Evolutionary conservation across 805 yeast genomes (phyloP), one percentile per base, ranked within the genome.

Genomic region (Candida manassasensis): DNA sequence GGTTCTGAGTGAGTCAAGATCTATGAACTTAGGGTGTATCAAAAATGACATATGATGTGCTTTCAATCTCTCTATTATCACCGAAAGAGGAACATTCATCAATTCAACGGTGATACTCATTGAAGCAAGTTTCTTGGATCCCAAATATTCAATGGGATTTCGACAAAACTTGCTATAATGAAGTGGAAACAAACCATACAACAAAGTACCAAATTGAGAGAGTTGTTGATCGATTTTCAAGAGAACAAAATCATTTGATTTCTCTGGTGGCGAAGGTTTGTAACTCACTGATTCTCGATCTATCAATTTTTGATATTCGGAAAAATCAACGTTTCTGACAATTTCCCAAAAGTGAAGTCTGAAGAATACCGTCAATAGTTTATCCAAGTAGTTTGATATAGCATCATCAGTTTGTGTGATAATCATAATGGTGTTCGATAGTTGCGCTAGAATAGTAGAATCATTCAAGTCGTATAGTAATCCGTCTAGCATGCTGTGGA

Each of bases 161-260:
- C 63, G 57, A 13, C 68, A 42, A 45, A 73, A 78, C 5, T 50
- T 43, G 16, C 67, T 45, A 4, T 77, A 54, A 41, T 73, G 73
- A 15, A 65, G 49, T 0, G 85, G 84, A 40, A 67, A 79, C 9
- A 79, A 49, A 0, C 81, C 84, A 43, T 80, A 80, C 1, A 79
- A 48, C 17, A 75, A 53, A 1, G 75, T 67, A 35, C 66, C 67
- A n/a, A 75, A 48, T 29, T 67, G 56, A 32, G 50, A 53, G 29
- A 57, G 40, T 33, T 61, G 52, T 26, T 55, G 45, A 14, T 47
- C 46, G 15, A 50, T 42, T 16, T 44, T 46, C 10, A 63, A 6
- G 12, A n/a, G 4, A n/a, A 21, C 7, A 19, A 21, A 30, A 12
- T 30, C 33, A 30, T 30, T 30, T n/a, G 21, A 6, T 10, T 8